Percentiles rank a stretch among this genome's conserved stretches.
Conservation (phyloP, 1,284 basidiomycete species). For the Tilletia horrida region DNA sequence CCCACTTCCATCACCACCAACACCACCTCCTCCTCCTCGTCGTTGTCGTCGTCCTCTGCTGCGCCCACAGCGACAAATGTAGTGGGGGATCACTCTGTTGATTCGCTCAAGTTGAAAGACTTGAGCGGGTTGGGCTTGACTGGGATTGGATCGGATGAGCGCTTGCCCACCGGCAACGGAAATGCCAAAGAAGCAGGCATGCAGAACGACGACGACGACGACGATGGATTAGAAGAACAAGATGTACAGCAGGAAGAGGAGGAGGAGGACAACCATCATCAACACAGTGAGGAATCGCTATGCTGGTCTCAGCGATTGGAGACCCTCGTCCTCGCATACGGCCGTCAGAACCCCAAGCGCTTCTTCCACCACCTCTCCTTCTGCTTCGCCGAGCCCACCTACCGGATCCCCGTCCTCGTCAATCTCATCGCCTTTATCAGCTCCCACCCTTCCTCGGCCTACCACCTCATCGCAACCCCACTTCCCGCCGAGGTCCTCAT, state of each 20-base stretch:
- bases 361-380: constrained; percentile 50
- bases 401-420: constrained; percentile 42
- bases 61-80: neutral
- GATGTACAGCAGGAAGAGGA: no score
- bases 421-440: constrained; percentile 48
- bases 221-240: no score
- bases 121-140: constrained; percentile 19
- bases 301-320: constrained; percentile 44
- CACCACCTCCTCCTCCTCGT: no score
- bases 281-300: constrained; percentile 13
- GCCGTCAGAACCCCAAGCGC: constrained; percentile 38
- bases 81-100: neutral
- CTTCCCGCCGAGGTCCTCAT: constrained; percentile 40
- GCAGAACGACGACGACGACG: constrained; percentile 18
- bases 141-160: constrained; percentile 23
- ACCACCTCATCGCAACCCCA: constrained; percentile 46
- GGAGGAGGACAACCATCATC: constrained; percentile 14
- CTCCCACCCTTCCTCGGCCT: constrained; percentile 44
- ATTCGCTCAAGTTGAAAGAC: neutral
- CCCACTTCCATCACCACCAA: no score
- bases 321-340: constrained; percentile 41
- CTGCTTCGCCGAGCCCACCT: constrained; percentile 32
- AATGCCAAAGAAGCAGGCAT: neutral
- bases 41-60: no score
- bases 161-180: constrained; percentile 20